phyloP scores from a whole-genome alignment of 805 yeast genomes.

The Jamesozyma rosinii region DNA sequence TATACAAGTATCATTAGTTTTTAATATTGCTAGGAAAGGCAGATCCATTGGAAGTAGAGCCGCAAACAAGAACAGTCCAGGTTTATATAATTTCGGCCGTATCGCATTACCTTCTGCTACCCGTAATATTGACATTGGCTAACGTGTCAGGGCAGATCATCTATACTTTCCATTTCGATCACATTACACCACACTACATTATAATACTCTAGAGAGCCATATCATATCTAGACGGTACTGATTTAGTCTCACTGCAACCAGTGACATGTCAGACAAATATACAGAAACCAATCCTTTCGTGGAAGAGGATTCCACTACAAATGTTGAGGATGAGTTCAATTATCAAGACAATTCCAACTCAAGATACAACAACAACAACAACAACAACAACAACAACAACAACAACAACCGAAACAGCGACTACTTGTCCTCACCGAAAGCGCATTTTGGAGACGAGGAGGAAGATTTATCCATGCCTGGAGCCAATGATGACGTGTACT shows the following conservation, averaged over 20 bases:
- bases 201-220: not conserved
- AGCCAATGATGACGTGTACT: constrained; percentile 13
- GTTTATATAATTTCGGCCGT: no score
- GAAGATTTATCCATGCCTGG: constrained; percentile 1
- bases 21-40: no score
- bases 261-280: not conserved
- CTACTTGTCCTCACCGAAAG: not conserved
- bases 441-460: not conserved
- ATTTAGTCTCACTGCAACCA: not conserved
- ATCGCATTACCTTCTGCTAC: no score
- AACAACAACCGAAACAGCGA: constrained; percentile 2
- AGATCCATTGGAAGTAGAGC: no score
- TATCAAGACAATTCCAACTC: constrained; percentile 13
- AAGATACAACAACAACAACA: not conserved
- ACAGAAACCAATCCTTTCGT: constrained; percentile 5
- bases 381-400: not conserved
- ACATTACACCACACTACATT: no score
- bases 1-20: no score
- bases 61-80: no score
- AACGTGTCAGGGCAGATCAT: no score
- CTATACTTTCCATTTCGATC: no score
- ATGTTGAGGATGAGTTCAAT: constrained; percentile 23
- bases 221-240: no score
- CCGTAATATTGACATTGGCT: no score
- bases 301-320: constrained; percentile 13